A percentile compares a stretch with the other conserved stretches of the same genome.
These are phyloP conservation scores for Theileria orientalis DNA, from an alignment of 169 alveolate species.

Conservation along the genomic window DNA sequence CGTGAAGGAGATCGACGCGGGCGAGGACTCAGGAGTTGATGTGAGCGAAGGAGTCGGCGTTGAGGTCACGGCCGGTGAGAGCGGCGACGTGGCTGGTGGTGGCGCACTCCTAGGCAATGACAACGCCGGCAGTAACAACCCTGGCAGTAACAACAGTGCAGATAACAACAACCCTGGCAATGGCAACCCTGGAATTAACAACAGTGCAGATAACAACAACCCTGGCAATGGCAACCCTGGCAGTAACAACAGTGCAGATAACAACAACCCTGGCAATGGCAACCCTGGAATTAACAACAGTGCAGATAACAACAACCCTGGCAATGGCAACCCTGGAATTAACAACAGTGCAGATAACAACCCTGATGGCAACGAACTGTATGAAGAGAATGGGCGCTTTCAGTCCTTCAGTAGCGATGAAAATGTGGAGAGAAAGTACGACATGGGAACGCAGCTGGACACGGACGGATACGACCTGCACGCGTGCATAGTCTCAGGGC, in stretches of 20 bases:
- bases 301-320: neutral
- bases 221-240: neutral
- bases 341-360: neutral
- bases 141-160: no score
- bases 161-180: neutral
- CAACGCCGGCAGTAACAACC: no score
- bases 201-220: neutral
- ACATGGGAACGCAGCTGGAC: no score
- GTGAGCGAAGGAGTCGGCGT: neutral
- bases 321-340: neutral
- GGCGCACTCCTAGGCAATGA: no score
- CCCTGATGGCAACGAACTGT: neutral
- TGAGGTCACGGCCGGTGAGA: no score
- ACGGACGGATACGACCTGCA: slow-evolving; percentile 39
- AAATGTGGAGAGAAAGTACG: no score
- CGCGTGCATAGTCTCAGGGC: slow-evolving; percentile 9
- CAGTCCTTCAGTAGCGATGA: no score
- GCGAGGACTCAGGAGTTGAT: neutral
- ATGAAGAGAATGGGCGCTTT: neutral
- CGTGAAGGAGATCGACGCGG: neutral
- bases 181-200: neutral
- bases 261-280: neutral
- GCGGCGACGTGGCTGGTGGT: no score
- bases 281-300: neutral
- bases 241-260: neutral